A percentile compares a stretch with the other conserved stretches of the same genome.
phyloP scores from a whole-genome alignment of 805 yeast genomes.

The Ogataea pini region DNA sequence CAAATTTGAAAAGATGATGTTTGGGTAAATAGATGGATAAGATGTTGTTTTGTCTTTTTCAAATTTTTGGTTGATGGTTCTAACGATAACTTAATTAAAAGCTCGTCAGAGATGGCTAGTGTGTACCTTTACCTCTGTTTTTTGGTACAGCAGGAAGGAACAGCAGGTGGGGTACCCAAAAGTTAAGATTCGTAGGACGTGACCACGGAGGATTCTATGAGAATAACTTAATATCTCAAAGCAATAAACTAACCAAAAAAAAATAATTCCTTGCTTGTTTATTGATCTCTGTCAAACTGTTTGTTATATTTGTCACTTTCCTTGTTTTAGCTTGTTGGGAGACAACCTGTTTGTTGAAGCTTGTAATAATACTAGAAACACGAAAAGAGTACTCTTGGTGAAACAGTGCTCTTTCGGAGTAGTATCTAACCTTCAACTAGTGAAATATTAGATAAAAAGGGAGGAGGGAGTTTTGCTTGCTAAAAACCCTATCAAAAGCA shows the following conservation, averaged over 20 bases:
- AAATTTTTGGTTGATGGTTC: background rate
- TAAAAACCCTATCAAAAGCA: conserved; percentile 1
- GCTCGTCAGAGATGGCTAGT: conserved; percentile 33
- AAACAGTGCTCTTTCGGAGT: conserved; percentile 11
- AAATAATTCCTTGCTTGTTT: background rate
- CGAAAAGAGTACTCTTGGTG: conserved; percentile 12
- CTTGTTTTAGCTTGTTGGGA: conserved; percentile 6
- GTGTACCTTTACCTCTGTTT: background rate
- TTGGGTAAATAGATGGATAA: background rate
- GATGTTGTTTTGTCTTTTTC: background rate
- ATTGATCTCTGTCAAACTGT: conserved; percentile 2
- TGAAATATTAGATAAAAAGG: conserved; percentile 16
- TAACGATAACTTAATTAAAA: conserved; percentile 44
- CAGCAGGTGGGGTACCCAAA: conserved; percentile 8
- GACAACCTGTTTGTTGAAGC: conserved; percentile 16
- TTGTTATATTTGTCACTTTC: conserved; percentile 4
- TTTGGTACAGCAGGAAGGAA: background rate
- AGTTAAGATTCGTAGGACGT: background rate
- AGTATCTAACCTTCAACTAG: conserved; percentile 18
- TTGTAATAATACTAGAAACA: conserved; percentile 14
- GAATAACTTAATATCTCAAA: conserved; percentile 30
- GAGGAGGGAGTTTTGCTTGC: conserved; percentile 12
- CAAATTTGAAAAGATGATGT: background rate
- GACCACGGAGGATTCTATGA: conserved; percentile 6
- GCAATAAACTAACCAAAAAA: too few relatives aligned